Evolutionary conservation across 2,329 filamentous ascomycete species (phyloP), one percentile per base, ranked within the genome.

Genomic region (Penicillium sp.): DNA sequence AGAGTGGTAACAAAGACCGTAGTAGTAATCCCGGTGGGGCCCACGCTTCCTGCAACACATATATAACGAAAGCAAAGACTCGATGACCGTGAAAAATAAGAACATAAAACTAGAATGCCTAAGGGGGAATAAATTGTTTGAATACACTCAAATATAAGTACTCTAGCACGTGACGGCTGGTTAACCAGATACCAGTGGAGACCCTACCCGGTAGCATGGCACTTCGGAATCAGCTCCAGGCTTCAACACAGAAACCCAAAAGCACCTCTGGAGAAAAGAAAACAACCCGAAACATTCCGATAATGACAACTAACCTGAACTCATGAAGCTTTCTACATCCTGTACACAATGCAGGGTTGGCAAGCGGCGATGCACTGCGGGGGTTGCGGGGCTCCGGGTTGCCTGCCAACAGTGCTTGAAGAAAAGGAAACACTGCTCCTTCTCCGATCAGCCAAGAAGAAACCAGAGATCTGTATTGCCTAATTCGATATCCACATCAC

Each of bases 311-410:
- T 5, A 2, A 23, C 3, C 21, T 2, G n/a, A 29, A 15, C 7
- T 9, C 9, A 47, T 47, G 45, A 47, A 47, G 45, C 29, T 24
- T 23, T 32, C 45, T 2, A 47, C 45, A 15, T 47, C 45, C 12
- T 47, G 45, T 29, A 40, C 26, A 9, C 45, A 30, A 20, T 47
- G 45, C 23, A 47, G 45, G 15, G 13, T 24, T 40, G 12, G 45
- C 17, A 47, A 47, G 20, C 34, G 45, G 21, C 36, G 37, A 24
- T 47, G 45, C 24, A 30, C 10, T 23, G 33, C 34, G 44, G 44
- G 36, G 33, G 5, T 21, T 37, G 34, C 34, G 20, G 34, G 23
- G 10, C 15, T 17, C 12, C 15, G 24, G 13, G 13, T 21, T 12
- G 6, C 45, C 8, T 47, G 45, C 17, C 33, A 40, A 32, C 33